Evolutionary conservation across 306 rosid species (phyloP), one percentile per base, ranked within the genome.

Genomic region (Amphicarpaea edgeworthii): DNA sequence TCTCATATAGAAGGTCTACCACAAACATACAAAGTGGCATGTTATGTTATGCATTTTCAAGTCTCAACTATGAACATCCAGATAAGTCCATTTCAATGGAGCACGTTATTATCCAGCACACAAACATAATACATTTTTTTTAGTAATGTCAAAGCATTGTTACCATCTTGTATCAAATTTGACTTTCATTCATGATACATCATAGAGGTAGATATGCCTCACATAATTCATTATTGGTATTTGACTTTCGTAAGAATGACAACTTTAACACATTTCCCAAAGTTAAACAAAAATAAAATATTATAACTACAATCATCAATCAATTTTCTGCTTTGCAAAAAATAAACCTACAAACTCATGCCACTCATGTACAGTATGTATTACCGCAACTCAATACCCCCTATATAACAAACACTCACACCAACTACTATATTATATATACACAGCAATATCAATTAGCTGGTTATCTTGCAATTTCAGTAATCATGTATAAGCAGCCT

Each of bases 351-450:
- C 47, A 42, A 78, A 62, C 59, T 77, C 85, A 76, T 50, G 83
- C 78, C 75, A 70, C 79, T 84, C 81, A 70, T 84, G 78, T 81
- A 90, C 86, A 85, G 40, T 57, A 81, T 62, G 80, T 42, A 64
- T 73, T 20, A 75, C 49, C 59, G 34, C 72, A 73, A 80, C 82
- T 73, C 78, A 77, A 58, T 76, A 38, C 58, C 70, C 71, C 43
- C 86, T 58, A 54, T 53, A 63, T 83, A 83, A 55, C 73, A 77
- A 82, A 34, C 87, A 24, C 73, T 75, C 82, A 65, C 73, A 64
- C 73, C 72, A 75, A 85, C 54, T n/a, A 34, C 76, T 58, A 28
- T 15, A 49, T 75, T 30, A 75, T 79, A 85, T 40, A 64, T 77
- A 71, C 79, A 61, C 62, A 66, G 30, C 79, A 73, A 78, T 64